phyloP scores from a whole-genome alignment of 345 rosid genomes.

The Gossypium sturtianum region DNA sequence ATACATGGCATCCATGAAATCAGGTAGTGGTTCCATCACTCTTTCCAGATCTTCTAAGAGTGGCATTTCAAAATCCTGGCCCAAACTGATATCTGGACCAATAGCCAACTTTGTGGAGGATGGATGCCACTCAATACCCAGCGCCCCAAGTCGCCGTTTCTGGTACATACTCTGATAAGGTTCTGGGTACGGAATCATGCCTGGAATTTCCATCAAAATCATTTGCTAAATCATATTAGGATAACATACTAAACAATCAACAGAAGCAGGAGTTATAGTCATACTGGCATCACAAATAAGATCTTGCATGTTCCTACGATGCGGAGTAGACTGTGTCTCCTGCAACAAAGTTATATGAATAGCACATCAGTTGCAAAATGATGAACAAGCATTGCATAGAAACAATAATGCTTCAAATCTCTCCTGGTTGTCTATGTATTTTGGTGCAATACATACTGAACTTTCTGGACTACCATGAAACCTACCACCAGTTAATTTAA shows the following conservation, averaged over 20 bases:
- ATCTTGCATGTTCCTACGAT: constrained; percentile 88
- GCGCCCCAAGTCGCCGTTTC: constrained; percentile 84
- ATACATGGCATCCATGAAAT: constrained; percentile 78
- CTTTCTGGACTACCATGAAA: constrained; percentile 11
- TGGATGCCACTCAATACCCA: constrained; percentile 88
- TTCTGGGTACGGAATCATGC: constrained; percentile 93
- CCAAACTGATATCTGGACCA: constrained; percentile 83
- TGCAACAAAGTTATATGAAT: constrained; percentile 31
- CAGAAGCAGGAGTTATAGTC: constrained; percentile 24
- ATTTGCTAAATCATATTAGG: constrained; percentile 9
- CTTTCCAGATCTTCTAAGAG: constrained; percentile 87
- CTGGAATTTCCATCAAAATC: constrained; percentile 36
- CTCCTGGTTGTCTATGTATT: not conserved
- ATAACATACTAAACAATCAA: constrained; percentile 17
- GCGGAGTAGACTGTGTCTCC: constrained; percentile 90
- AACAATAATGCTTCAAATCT: not conserved
- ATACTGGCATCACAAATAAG: constrained; percentile 91
- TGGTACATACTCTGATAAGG: constrained; percentile 94
- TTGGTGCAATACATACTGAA: not conserved
- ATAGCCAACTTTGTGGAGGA: constrained; percentile 56
- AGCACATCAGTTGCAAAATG: constrained; percentile 12
- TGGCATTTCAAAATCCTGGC: constrained; percentile 79
- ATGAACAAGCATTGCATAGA: not conserved
- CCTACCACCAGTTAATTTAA: not conserved
- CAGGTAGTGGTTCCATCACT: constrained; percentile 75